phyloP scores from a whole-genome alignment of 257 asterid genomes.

The Solanum bukasovii region DNA sequence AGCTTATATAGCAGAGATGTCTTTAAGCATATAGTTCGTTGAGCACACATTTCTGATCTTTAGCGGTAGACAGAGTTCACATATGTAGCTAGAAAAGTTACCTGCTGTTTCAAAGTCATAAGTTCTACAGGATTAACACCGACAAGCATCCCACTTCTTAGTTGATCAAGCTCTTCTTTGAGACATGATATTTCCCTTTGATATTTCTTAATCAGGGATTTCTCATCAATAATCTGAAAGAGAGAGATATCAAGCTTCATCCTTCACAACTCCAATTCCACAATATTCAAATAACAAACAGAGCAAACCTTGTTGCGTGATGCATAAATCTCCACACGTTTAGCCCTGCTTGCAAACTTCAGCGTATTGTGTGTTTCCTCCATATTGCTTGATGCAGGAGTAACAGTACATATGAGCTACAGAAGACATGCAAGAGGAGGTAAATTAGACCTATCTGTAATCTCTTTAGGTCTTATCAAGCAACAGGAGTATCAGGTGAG shows the following conservation, averaged over 20 bases:
- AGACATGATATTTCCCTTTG: conserved; percentile 89
- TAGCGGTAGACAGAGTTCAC: neutral
- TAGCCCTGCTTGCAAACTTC: conserved; percentile 98
- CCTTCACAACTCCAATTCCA: conserved; percentile 1
- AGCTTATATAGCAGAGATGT: neutral
- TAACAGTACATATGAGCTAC: conserved; percentile 93
- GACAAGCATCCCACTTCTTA: conserved; percentile 63
- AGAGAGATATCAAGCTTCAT: neutral
- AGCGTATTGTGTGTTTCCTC: conserved; percentile 98
- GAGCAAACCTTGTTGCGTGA: conserved; percentile 79
- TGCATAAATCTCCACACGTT: conserved; percentile 85
- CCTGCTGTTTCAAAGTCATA: conserved; percentile 77
- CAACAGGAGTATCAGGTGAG: neutral
- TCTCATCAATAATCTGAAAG: conserved; percentile 92
- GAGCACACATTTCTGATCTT: neutral
- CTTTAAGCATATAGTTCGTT: neutral
- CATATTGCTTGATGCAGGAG: conserved; percentile 96
- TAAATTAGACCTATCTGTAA: neutral
- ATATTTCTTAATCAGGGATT: conserved; percentile 94
- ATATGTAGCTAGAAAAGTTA: conserved; percentile 9
- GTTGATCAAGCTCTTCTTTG: conserved; percentile 82
- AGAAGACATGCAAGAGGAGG: conserved; percentile 10
- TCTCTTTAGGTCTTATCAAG: neutral
- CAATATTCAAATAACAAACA: neutral
- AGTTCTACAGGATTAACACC: conserved; percentile 84